Percentiles rank a stretch among this genome's conserved stretches.
phyloP scores from a whole-genome alignment of 2,329 filamentous ascomycete genomes.

The Chaetomiaceae sp. region DNA sequence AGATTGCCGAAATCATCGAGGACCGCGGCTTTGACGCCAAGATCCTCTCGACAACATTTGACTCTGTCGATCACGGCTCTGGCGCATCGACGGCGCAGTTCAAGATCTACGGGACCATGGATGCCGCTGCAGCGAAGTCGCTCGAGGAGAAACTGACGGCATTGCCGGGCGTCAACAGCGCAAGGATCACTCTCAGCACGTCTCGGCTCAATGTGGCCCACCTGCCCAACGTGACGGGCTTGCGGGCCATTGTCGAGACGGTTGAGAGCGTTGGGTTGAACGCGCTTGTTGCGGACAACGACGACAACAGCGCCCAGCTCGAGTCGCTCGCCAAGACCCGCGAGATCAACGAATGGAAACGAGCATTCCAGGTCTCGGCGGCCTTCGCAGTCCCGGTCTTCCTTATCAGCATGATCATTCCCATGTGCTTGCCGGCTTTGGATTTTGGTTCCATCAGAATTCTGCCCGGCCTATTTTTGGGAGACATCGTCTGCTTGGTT shows the following conservation, averaged over 20 bases:
- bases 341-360: constrained; percentile 90
- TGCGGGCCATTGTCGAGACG: constrained; percentile 75
- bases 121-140: constrained; percentile 64
- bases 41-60: constrained; percentile 69
- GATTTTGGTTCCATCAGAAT: constrained; percentile 69
- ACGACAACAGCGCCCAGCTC: constrained; percentile 95
- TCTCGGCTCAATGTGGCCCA: constrained; percentile 71
- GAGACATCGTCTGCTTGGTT: constrained; percentile 75
- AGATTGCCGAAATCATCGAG: constrained; percentile 79
- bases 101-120: constrained; percentile 75
- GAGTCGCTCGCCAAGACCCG: constrained; percentile 94
- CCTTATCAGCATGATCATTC: constrained; percentile 86
- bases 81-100: constrained; percentile 63
- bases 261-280: constrained; percentile 83
- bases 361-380: constrained; percentile 71
- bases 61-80: constrained; percentile 49
- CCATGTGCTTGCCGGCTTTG: constrained; percentile 72
- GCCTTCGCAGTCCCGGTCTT: constrained; percentile 87
- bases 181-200: constrained; percentile 66
- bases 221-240: constrained; percentile 64
- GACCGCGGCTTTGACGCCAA: constrained; percentile 84
- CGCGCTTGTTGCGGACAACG: constrained; percentile 80
- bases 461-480: constrained; percentile 75
- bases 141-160: constrained; percentile 65
- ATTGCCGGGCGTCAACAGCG: constrained; percentile 68